Evolutionary conservation across 306 rosid species (phyloP), one percentile per base, ranked within the genome.

Genomic region (Dalbergia oliveri): DNA sequence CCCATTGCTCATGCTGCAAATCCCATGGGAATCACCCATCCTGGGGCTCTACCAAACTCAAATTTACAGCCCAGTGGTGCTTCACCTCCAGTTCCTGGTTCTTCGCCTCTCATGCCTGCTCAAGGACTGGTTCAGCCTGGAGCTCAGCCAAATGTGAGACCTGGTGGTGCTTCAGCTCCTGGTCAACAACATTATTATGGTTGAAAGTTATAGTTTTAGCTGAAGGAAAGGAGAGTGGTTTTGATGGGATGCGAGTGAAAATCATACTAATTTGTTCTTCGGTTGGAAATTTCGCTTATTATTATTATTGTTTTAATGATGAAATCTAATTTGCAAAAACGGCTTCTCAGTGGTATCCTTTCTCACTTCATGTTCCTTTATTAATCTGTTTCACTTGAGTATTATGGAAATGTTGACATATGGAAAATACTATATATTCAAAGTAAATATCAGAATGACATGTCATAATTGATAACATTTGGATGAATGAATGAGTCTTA

Each of bases 21-120:
- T 26, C 3, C 31, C 31, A 67, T 82, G 68, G 88, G 86, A 69
- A 59, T 77, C 11, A 12, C 81, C 51, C 89, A 60, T 23, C 75
- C 88, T 3, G 85, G 94, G 72, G 33, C 45, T 71, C 81, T 78
- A 8, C 72, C 75, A 16, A 86, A 73, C 77, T 11, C n/a, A 33
- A 84, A 67, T 84, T 9, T 78, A 56, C 86, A 80, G 68, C 85
- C 86, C 11, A 81, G 77, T 54, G 92, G 87, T 68, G 83, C 82
- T 73, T 85, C 90, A 60, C 79, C 86, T 79, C 84, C 86, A 0
- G 85, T 75, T 34, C 88, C 66, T 13, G 91, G 85, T 61, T 75
- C 89, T 45, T 86, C 90, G 4, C 88, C 90, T 26, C 31, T 26
- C 31, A 26, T 26, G 31, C 31, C 31, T 26, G 31, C 31, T 26